Percentiles rank a stretch among this genome's conserved stretches.
Conservation (phyloP, 371 early-diverging fungal species). For the Lichtheimia ramosa region DNA sequence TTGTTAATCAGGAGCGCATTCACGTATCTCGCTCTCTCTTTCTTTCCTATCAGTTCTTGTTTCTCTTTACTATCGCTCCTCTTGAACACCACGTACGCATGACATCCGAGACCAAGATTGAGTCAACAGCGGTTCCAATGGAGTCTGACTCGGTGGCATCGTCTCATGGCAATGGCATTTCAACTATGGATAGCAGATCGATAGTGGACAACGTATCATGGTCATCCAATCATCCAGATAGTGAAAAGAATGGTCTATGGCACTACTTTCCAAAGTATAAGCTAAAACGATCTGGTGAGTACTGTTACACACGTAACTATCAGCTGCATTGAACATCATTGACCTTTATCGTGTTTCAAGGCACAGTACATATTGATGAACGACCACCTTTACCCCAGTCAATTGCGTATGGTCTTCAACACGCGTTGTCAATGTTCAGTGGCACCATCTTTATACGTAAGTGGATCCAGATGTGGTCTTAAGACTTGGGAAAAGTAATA, state of each 20-base stretch:
- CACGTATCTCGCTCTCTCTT: no score
- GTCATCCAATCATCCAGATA: neutral
- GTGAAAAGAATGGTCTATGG: neutral
- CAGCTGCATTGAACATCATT: neutral
- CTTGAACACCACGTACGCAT: neutral
- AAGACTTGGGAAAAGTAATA: no score
- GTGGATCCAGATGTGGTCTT: neutral
- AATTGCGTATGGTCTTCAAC: slow-evolving; percentile 53
- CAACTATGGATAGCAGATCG: neutral
- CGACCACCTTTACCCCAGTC: slow-evolving; percentile 39
- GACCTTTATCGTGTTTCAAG: slow-evolving; percentile 4
- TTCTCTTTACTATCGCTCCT: neutral
- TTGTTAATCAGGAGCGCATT: no score
- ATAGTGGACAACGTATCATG: neutral
- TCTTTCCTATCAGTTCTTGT: neutral
- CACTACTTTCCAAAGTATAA: slow-evolving; percentile 35
- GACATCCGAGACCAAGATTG: neutral
- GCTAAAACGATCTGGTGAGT: slow-evolving; percentile 21
- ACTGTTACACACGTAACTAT: neutral
- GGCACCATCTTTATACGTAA: slow-evolving; percentile 47
- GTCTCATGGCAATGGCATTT: neutral
- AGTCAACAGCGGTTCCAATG: neutral
- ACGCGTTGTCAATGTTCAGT: slow-evolving; percentile 63
- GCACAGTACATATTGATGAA: slow-evolving; percentile 47
- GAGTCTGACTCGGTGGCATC: neutral